Conservation (phyloP, 495 filamentous ascomycete species). For the Evansstolkia leycettana region DNA sequence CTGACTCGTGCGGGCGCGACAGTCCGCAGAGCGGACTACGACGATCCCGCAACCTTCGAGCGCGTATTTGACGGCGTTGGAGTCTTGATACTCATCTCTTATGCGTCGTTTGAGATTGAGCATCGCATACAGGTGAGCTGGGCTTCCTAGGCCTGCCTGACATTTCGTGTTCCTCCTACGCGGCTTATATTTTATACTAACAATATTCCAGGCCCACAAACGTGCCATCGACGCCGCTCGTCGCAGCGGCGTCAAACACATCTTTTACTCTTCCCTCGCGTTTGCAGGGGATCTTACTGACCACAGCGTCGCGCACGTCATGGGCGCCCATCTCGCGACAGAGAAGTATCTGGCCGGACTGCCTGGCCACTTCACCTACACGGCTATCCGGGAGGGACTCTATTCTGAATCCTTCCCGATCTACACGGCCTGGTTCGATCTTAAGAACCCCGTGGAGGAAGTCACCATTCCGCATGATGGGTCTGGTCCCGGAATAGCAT, state of each 20-base stretch:
- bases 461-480: slow-evolving; percentile 40
- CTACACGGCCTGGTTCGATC: slow-evolving; percentile 51
- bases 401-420: slow-evolving; percentile 59
- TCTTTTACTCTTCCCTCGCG: slow-evolving; percentile 57
- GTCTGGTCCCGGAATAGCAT: slow-evolving; percentile 31
- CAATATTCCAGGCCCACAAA: slow-evolving; percentile 18
- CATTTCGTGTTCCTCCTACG: not conserved
- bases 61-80: slow-evolving; percentile 25
- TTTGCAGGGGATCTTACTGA: slow-evolving; percentile 35
- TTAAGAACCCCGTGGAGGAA: slow-evolving; percentile 16
- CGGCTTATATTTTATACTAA: slow-evolving; percentile 7
- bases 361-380: slow-evolving; percentile 25
- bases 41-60: slow-evolving; percentile 15
- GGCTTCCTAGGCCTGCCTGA: not conserved
- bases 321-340: slow-evolving; percentile 55
- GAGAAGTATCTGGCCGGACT: slow-evolving; percentile 41
- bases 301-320: slow-evolving; percentile 41
- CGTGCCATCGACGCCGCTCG: slow-evolving; percentile 45
- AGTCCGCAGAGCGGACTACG: slow-evolving; percentile 26
- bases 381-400: slow-evolving; percentile 47
- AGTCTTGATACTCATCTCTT: slow-evolving; percentile 27
- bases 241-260: slow-evolving; percentile 43
- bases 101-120: slow-evolving; percentile 28
- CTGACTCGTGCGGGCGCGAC: slow-evolving; percentile 16
- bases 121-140: slow-evolving; percentile 17